Evolutionary conservation across 805 yeast genomes (phyloP), one percentile per base, ranked within the genome.

Genomic region (Suhomyces sp.): DNA sequence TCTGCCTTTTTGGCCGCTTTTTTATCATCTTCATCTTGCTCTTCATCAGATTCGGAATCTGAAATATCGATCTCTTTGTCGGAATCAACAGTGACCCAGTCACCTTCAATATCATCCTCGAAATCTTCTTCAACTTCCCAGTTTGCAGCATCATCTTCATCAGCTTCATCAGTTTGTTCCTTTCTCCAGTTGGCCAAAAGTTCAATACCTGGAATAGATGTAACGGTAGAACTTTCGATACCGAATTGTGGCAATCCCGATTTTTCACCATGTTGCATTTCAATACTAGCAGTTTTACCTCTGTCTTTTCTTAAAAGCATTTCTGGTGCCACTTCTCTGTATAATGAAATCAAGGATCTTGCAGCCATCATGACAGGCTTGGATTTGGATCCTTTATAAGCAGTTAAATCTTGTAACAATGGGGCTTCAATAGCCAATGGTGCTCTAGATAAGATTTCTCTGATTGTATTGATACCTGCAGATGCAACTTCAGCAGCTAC

Each of bases 401-500:
- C 95, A 6, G 83, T 74, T 56, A 93, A 73, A 63, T 93, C 99
- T 48, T 90, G 97, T 41, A 93, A 68, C 33, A 93, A 67, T 2
- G 90, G 78, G 36, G 84, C 81, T 35, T 88, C 97, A 50, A 93
- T 88, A 17, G 98, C 96, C 46, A 91, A 70, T 11, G 98, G 97
- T 8, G 95, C 95, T 70, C 99, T 81, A 2, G 96, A 63, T 44
- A 90, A 73, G 39, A 93, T 88, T 63, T 93, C 98, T 50, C 98
- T 74, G 40, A 91, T 91, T 3, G 98, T 86, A 61, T 93, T 93
- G 47, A 93, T 74, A 53, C 99, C 99, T 4, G 98, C 98, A 35
- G 97, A 88, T 4, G 97, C 97, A 36, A 90, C 99, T 63, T 93
- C 96, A 21, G 95, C 81, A 11, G 97, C 88, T 25, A 93, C 98